Evolutionary conservation across 2,329 filamentous ascomycete genomes (phyloP).

Genomic region (Alternaria sp.): DNA sequence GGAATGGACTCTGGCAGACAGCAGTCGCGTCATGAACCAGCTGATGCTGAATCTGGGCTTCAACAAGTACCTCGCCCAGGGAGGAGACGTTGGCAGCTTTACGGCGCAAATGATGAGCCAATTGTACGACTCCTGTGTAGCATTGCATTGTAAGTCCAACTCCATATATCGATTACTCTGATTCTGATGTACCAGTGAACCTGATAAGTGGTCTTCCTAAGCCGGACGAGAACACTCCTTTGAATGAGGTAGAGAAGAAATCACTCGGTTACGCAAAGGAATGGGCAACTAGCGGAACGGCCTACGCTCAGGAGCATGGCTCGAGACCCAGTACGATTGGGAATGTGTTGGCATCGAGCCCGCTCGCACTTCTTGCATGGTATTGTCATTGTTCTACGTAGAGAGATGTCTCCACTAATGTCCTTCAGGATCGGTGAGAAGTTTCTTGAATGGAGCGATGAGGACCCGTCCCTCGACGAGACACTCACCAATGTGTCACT

Average conservation of each 20-base stretch:
- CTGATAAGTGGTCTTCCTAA: slow-evolving; percentile 17
- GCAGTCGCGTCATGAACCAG: slow-evolving; percentile 56
- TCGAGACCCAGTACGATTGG: slow-evolving; percentile 65
- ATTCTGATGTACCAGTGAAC: slow-evolving; percentile 32
- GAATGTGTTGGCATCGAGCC: slow-evolving; percentile 60
- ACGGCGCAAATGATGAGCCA: slow-evolving; percentile 50
- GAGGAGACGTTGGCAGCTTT: slow-evolving; percentile 63
- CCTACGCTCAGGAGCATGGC: slow-evolving; percentile 62
- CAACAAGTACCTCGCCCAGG: slow-evolving; percentile 62
- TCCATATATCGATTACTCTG: neutral
- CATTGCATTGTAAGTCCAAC: slow-evolving; percentile 32
- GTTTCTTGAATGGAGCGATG: slow-evolving; percentile 62
- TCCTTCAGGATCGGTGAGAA: slow-evolving; percentile 61
- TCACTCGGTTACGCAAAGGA: slow-evolving; percentile 12
- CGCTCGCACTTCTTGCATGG: slow-evolving; percentile 65
- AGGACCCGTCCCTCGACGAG: slow-evolving; percentile 45
- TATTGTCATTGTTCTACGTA: slow-evolving; percentile 5
- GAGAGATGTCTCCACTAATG: neutral
- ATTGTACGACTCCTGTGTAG: slow-evolving; percentile 59
- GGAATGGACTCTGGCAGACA: slow-evolving; percentile 52
- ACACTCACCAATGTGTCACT: slow-evolving; percentile 62
- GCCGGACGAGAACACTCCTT: slow-evolving; percentile 22
- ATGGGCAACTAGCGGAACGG: slow-evolving; percentile 54
- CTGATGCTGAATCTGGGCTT: slow-evolving; percentile 65
- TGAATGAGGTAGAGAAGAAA: slow-evolving; percentile 26